Base-by-base conservation (phyloP, 1,139 yeast species). In the Taphrina deformans region DNA sequence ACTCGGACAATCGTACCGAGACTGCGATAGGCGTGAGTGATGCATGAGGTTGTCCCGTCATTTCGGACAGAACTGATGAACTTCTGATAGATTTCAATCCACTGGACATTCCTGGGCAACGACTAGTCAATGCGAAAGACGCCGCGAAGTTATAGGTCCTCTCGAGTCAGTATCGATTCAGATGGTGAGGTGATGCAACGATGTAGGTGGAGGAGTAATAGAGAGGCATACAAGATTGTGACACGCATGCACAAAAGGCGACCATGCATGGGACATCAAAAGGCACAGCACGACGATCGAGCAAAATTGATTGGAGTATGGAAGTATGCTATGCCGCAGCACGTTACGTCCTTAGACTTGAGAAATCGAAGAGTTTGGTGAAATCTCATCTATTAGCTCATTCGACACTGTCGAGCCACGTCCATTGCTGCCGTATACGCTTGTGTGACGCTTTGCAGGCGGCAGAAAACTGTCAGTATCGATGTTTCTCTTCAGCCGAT, bases 1-100 rank as follows among this genome's bases (percentile, higher is more conserved):
- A 18, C 53, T 67, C 29, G 68, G 68, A 33, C 65, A 66, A 53
- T 48, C 65, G 35, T 67, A 67, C 48, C 59, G 67, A 12, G 68
- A 67, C 21, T 64, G 68, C 56, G 62, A 67, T 38, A 40, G 55
- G 63, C 63, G 51, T 50, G 18, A 29, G 35, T 14, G 29, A 21
- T 5, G 6, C 24, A n/a, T n/a, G n/a, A n/a, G n/a, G n/a, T n/a
- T n/a, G n/a, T 23, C 45, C 14, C 45, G 45, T 18, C 16, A 40
- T 6, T n/a, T 5, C 21, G 21, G 7, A 14, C 21, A 7, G 51
- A 18, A 23, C 27, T 45, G 18, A 48, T 27, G 23, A n/a, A n/a
- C n/a, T 27, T 26, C 16, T 7, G n/a, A 35, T 48, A 62, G 50
- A 60, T 33, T 65, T 65, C 65, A 65, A 65, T 63, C 67, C 67